Base-by-base conservation (phyloP, 176 grass and related monocot genomes). In the Musa beccarii region DNA sequence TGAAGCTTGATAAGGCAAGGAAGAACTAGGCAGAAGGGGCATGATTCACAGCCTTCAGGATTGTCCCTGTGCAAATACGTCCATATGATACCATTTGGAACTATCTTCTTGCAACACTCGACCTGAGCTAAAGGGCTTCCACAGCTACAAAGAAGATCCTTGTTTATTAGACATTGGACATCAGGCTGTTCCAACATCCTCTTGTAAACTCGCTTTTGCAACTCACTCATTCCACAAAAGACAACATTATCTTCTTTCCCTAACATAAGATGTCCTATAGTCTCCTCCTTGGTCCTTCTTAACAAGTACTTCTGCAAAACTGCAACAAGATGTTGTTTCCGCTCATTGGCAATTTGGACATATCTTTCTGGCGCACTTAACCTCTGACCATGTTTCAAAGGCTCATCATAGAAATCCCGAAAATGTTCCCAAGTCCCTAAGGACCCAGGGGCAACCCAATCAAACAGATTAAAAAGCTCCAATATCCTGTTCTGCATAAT, bases 201-300 rank as follows among this genome's bases (percentile, higher is more conserved):
- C 87, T 86, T 97, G 53, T 97, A 93, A 81, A 89, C 90, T 73
- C 90, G 79, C 71, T 97, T 97, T 87, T 97, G 94, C 54, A 93
- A 83, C 29, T 97, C 90, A 85, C 90, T 97, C 90, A 97, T 93
- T 87, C 72, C 92, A 85, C 90, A 97, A 74, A 97, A 97, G 59
- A 97, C 84, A 77, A 97, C 85, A 90, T 97, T 97, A 87, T 97
- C 94, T 65, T 97, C 94, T 74, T 97, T 93, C 72, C 94, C 94
- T 49, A 90, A 86, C 94, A 97, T 93, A 74, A 97, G 86, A 81
- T 97, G 94, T 13, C 94, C 94, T 68, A 97, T 97, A 19, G 94
- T 97, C 72, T 97, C 94, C 51, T 97, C 90, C 54, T 97, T 93
- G 59, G 94, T 93, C 73, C 94, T 92, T 83, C 90, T 97, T 84